Evolutionary conservation across 345 rosid species (phyloP), one percentile per base, ranked within the genome.

Genomic region (Bretschneidera sinensis): DNA sequence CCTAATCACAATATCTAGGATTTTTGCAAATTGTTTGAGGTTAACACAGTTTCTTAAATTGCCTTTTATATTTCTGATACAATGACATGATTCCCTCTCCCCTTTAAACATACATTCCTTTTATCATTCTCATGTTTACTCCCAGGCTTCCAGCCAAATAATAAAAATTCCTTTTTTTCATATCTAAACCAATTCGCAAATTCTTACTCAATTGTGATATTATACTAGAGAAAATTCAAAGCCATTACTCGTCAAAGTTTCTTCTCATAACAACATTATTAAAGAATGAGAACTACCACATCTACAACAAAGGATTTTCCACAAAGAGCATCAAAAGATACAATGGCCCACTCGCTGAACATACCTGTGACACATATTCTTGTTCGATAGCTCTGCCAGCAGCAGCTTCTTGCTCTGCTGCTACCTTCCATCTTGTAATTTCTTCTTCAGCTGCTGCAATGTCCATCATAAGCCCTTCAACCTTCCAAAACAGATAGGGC

Each of bases 351-450:
- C 45, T 14, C 1, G 15, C 1, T 39, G 11, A 54, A 61, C 74
- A 65, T 66, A 91, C 99, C 94, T 86, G 86, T 43, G 85, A 71
- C 11, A 78, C 62, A 69, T 81, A 81, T 54, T 90, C 95, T 68
- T 82, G 92, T 71, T 94, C 99, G 69, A 94, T 84, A 63, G 91
- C 95, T 82, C 86, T 76, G 50, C 96, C 99, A 14, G 98, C 99
- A 70, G 91, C 97, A 68, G 99, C 98, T 74, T 91, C 99, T 63
- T 95, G 85, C 81, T 91, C 99, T 50, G 98, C 99, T 67, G 99
- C 99, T 45, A 81, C 82, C 85, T 91, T 95, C 99, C 99, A 95
- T 79, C 99, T 83, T 21, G 81, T 62, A 69, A 95, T 95, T 83
- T 95, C 99, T 85, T 91, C 99, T 77, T 91, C 99, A 61, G 99